phyloP scores from a whole-genome alignment of 495 filamentous ascomycete genomes.

The Penicillium pulvis region DNA sequence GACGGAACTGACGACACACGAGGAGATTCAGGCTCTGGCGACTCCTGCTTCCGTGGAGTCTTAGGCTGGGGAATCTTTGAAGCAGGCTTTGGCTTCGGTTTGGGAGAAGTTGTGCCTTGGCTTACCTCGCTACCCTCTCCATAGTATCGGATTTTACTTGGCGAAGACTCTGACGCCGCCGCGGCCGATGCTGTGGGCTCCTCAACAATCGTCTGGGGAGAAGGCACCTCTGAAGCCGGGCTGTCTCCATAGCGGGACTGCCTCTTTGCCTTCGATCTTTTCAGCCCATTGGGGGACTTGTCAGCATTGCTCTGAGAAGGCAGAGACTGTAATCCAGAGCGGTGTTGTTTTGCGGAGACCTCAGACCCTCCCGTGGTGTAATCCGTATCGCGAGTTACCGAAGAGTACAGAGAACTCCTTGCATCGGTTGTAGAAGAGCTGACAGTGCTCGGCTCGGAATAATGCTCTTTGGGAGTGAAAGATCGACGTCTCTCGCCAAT shows the following conservation, averaged over 20 bases:
- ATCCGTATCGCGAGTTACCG: constrained; percentile 42
- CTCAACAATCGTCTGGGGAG: constrained; percentile 22
- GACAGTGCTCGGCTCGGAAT: constrained; percentile 42
- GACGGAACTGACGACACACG: constrained; percentile 61
- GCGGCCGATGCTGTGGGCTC: constrained; percentile 8
- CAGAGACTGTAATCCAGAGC: constrained; percentile 28
- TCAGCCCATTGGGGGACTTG: constrained; percentile 44
- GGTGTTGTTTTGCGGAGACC: constrained; percentile 22
- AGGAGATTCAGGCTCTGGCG: constrained; percentile 34
- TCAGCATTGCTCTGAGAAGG: constrained; percentile 31
- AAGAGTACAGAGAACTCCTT: constrained; percentile 36
- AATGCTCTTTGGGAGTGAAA: constrained; percentile 33
- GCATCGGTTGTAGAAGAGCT: constrained; percentile 36
- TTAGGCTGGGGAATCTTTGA: constrained; percentile 32
- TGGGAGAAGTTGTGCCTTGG: constrained; percentile 14
- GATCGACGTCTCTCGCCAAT: constrained; percentile 67
- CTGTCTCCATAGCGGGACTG: constrained; percentile 47
- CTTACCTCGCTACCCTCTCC: constrained; percentile 21
- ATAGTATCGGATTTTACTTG: constrained; percentile 19
- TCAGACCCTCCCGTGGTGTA: constrained; percentile 34
- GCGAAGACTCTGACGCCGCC: constrained; percentile 5
- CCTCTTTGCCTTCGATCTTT: constrained; percentile 58
- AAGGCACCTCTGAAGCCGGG: constrained; percentile 30
- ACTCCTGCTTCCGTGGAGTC: constrained; percentile 30
- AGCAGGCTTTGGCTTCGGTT: constrained; percentile 18